These are phyloP conservation scores for Protoeuglena noctilucae DNA, from an alignment of 139 green algal genomes.

Conservation along the genomic window DNA sequence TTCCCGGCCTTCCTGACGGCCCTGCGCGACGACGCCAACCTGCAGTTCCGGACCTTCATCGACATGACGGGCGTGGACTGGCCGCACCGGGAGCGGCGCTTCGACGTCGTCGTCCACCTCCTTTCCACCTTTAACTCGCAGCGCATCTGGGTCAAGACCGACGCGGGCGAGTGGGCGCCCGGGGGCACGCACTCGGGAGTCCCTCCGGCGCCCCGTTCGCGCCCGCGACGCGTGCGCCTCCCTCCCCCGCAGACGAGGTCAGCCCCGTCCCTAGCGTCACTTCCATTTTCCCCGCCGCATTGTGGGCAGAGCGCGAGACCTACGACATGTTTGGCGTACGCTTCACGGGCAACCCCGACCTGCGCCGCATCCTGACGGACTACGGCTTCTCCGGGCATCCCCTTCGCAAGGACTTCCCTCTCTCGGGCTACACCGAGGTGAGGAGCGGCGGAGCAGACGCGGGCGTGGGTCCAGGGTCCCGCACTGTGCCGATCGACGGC, in stretches of 20 bases:
- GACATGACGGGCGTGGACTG: conserved; percentile 75
- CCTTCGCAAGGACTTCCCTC: conserved; percentile 77
- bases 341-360: conserved; percentile 67
- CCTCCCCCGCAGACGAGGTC: conserved; percentile 27
- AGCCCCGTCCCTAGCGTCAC: conserved; percentile 34
- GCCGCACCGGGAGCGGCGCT: conserved; percentile 44
- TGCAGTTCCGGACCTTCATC: conserved; percentile 56
- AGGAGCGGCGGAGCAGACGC: conserved; percentile 16
- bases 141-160: conserved; percentile 43
- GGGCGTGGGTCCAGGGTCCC: neutral
- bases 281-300: conserved; percentile 26
- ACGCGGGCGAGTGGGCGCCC: too few species aligned
- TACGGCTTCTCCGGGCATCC: conserved; percentile 77
- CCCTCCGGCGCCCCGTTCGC: too few species aligned
- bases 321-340: conserved; percentile 87
- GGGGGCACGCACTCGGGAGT: too few species aligned
- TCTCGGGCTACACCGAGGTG: conserved; percentile 67
- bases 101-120: conserved; percentile 67
- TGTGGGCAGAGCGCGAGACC: conserved; percentile 64
- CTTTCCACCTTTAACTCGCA: conserved; percentile 34
- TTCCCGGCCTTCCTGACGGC: too few species aligned
- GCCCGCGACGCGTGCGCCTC: neutral
- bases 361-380: conserved; percentile 74
- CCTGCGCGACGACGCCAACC: conserved; percentile 55
- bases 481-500: conserved; percentile 1